Percentiles rank a stretch among this genome's conserved stretches.
These are phyloP conservation scores for Bipolaris cookei DNA, from an alignment of 2,329 filamentous ascomycete species.

Conservation along the genomic window DNA sequence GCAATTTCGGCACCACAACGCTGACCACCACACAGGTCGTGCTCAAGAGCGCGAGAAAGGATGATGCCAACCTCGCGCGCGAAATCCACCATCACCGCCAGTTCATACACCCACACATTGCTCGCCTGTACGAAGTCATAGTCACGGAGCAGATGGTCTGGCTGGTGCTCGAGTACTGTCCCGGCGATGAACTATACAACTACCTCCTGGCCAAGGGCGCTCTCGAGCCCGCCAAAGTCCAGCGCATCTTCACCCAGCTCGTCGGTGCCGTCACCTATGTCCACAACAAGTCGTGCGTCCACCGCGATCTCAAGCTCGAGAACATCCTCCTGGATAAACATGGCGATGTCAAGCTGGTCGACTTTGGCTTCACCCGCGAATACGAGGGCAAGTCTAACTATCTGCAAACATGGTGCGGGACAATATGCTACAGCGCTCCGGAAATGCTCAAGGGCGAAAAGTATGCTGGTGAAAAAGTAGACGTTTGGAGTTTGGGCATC, in stretches of 20 bases:
- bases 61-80: constrained; percentile 91
- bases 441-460: constrained; percentile 99
- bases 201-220: constrained; percentile 88
- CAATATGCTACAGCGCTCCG: constrained; percentile 95
- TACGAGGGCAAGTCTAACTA: constrained; percentile 96
- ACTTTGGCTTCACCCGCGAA: constrained; percentile 97
- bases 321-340: constrained; percentile 96
- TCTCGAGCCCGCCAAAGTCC: constrained; percentile 82
- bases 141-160: constrained; percentile 94
- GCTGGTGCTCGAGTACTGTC: constrained; percentile 96
- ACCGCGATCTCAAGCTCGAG: constrained; percentile 95
- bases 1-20: not conserved
- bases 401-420: constrained; percentile 96
- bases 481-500: constrained; percentile 90
- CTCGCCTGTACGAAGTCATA: constrained; percentile 95
- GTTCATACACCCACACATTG: constrained; percentile 96
- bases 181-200: constrained; percentile 95
- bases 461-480: constrained; percentile 96
- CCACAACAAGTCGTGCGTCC: constrained; percentile 92
- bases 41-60: constrained; percentile 95
- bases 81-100: constrained; percentile 99
- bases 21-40: constrained; percentile 72
- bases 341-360: constrained; percentile 95
- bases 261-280: constrained; percentile 95
- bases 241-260: constrained; percentile 94